Base-by-base conservation (phyloP, 495 filamentous ascomycete genomes). In the Lasiosphaeria miniovina region DNA sequence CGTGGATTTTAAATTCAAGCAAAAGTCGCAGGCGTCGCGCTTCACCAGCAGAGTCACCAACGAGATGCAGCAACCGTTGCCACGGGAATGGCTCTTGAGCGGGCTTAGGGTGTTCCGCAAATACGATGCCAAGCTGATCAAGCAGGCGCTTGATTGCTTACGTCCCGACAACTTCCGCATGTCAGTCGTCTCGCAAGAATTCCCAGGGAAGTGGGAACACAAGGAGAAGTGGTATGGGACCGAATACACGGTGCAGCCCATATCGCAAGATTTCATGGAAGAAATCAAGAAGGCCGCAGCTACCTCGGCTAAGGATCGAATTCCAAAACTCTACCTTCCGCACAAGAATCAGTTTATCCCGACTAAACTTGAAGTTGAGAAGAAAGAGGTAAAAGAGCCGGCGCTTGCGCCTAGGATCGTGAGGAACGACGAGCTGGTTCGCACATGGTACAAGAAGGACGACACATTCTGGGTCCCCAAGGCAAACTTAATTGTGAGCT, bases 401-500 rank as follows among this genome's bases (percentile, higher is more conserved):
- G 75, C 84, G 4, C 84, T 88, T 58, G 79, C 85, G 14, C 94
- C 94, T 1, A 88, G 86, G 65, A 83, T 99, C 38, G 88, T 99
- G 59, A 88, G 93, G 61, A 90, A 95, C 66, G 94, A 96, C 62
- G 83, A 89, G 17, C 75, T 85, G 7, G 85, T 88, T 3, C 86
- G 94, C 36, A 85, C 90, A n/a, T 99, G 94, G 94, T 97, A 84
- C 75, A 99, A 99, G 82, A 98, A 98, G 74, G 94, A 99, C 65
- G 94, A 99, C 65, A 90, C 86, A 0, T 99, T 97, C 76, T 99
- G 94, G 94, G 94, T 99, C 4, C 94, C 94, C 2, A 97, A 96
- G 72, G 94, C 87, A 0, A 96, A 89, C 62, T 71, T 97, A 14
- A 82, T 90, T 64, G 82, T 96, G 45, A 89, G 84, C 52, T 81